Conservation (phyloP, 1,284 basidiomycete genomes). For the Boletus subluridellus region DNA sequence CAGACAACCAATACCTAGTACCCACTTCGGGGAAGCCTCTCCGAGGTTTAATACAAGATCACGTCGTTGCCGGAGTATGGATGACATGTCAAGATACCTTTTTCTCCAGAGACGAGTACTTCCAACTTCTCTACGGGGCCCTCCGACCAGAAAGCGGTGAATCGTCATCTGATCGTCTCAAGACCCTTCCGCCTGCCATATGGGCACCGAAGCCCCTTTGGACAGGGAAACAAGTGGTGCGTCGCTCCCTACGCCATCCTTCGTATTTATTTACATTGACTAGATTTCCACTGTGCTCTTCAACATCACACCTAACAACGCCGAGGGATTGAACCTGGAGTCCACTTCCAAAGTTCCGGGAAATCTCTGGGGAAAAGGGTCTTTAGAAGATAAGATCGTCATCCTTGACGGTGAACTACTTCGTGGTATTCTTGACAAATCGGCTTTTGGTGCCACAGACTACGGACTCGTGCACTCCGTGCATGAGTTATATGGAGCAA, state of each 20-base stretch:
- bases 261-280: slow-evolving; percentile 1
- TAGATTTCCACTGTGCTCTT: slow-evolving; percentile 90
- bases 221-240: slow-evolving; percentile 97
- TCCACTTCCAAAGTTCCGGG: slow-evolving; percentile 87
- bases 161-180: slow-evolving; percentile 63
- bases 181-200: slow-evolving; percentile 87
- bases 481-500: slow-evolving; percentile 97
- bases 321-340: slow-evolving; percentile 82
- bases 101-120: slow-evolving; percentile 94
- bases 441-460: slow-evolving; percentile 93
- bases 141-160: slow-evolving; percentile 85
- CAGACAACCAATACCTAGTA: slow-evolving; percentile 97
- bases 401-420: slow-evolving; percentile 94
- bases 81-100: slow-evolving; percentile 97
- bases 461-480: slow-evolving; percentile 97
- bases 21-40: slow-evolving; percentile 98
- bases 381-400: slow-evolving; percentile 82
- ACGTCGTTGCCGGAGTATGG: slow-evolving; percentile 98
- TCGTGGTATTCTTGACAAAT: slow-evolving; percentile 93
- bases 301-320: slow-evolving; percentile 85
- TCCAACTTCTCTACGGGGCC: slow-evolving; percentile 95
- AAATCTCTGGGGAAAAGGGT: slow-evolving; percentile 77
- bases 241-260: slow-evolving; percentile 27
- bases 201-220: slow-evolving; percentile 89
- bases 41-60: slow-evolving; percentile 98